These are phyloP conservation scores for Chlorencoelia australis DNA, from an alignment of 2,329 filamentous ascomycete species.

Conservation along the genomic window DNA sequence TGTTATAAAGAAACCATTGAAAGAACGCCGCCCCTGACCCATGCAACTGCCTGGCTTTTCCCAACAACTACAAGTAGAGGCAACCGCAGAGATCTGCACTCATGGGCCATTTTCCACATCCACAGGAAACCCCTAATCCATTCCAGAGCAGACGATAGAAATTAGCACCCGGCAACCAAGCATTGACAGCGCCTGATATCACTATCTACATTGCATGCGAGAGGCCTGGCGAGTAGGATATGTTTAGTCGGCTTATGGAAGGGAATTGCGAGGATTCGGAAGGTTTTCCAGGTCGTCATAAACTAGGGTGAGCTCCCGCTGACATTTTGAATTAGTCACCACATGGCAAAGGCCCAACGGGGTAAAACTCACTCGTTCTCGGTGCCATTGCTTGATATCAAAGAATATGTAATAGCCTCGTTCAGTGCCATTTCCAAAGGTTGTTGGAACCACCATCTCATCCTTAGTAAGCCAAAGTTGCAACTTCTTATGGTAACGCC, in stretches of 20 bases:
- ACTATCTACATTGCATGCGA: not conserved
- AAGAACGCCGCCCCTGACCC: slow-evolving; percentile 14
- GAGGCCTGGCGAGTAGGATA: not conserved
- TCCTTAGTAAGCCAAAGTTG: slow-evolving; percentile 60
- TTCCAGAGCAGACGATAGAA: too few relatives aligned
- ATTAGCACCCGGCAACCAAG: too few relatives aligned
- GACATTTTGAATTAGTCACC: slow-evolving; percentile 12
- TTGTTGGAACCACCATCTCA: slow-evolving; percentile 52
- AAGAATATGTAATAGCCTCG: slow-evolving; percentile 58
- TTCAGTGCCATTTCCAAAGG: slow-evolving; percentile 47
- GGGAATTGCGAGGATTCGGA: slow-evolving; percentile 13
- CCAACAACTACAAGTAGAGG: slow-evolving; percentile 5
- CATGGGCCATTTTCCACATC: not conserved
- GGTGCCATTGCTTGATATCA: slow-evolving; percentile 51
- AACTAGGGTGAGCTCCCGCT: slow-evolving; percentile 51
- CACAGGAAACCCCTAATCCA: not conserved
- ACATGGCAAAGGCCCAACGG: not conserved
- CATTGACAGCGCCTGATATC: too few relatives aligned
- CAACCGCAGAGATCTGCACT: not conserved
- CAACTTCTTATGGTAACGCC: slow-evolving; percentile 59
- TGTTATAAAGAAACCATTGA: too few relatives aligned
- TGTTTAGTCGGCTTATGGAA: slow-evolving; percentile 1
- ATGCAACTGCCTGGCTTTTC: slow-evolving; percentile 7
- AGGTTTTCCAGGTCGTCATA: slow-evolving; percentile 51
- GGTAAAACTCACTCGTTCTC: slow-evolving; percentile 45